Evolutionary conservation across 2,329 filamentous ascomycete species (phyloP), one percentile per base, ranked within the genome.

Genomic region (Botrytis pseudocinerea): DNA sequence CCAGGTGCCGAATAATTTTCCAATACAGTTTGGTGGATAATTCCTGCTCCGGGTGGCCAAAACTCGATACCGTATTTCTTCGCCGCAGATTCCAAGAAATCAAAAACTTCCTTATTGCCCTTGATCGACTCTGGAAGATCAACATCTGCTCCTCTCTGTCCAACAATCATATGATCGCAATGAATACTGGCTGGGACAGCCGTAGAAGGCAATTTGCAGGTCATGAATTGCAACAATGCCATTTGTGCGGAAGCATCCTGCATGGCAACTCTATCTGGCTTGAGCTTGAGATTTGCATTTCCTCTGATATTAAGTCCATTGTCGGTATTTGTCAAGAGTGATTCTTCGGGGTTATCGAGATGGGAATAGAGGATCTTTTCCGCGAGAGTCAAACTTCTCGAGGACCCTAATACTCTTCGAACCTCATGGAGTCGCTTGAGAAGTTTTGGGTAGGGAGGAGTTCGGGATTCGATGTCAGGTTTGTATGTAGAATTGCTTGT

Each of bases 281-380:
- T 97, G 83, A 99, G 92, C 86, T 97, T 97, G 83, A 99, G 87
- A 82, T 97, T 98, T 69, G 94, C 95, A 80, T 90, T 90, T 77
- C 95, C 95, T 60, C 96, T 90, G 75, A 99, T 92, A 80, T 92
- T 88, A 69, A 89, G 89, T 77, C 95, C 95, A 87, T 95, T 93
- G 83, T 93, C 88, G 68, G 95, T 98, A 80, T 90, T 90, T 70
- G 89, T 90, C 74, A 97, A 86, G 70, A 99, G 89, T 54, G 94
- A 95, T 82, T 97, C 94, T 83, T 97, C 95, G 10, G 91, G 89
- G 80, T 94, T 93, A 83, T 96, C 92, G 76, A 99, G 87, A 84
- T 99, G 96, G 79, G 95, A 94, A 86, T 98, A 99, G 73, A 99
- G 88, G 80, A 99, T 98, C 88, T 99, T 99, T 85, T 99, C 96